Evolutionary conservation across 2,329 filamentous ascomycete species (phyloP).

Genomic region (Emmonsiellopsis sp.): DNA sequence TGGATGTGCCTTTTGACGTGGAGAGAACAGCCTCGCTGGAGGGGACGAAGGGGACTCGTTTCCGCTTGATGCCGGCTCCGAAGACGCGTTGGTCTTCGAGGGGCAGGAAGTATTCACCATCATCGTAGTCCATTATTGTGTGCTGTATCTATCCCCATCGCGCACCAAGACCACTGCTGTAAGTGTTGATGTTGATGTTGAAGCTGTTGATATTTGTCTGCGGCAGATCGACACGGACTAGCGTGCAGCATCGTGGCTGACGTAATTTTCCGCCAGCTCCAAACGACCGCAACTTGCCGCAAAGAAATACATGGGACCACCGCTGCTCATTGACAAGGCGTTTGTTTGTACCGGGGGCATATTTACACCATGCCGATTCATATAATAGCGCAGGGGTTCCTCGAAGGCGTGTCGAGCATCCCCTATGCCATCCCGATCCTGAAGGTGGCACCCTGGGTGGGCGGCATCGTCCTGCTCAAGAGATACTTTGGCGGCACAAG

Average conservation of each 20-base stretch:
- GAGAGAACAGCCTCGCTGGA: conserved; percentile 31
- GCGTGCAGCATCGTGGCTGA: neutral
- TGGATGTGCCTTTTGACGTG: conserved; percentile 10
- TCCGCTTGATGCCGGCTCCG: conserved; percentile 54
- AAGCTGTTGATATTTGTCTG: neutral
- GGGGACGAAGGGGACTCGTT: conserved; percentile 52
- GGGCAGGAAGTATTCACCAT: conserved; percentile 51
- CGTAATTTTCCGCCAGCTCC: neutral
- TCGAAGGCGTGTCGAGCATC: conserved; percentile 46
- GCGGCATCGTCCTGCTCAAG: conserved; percentile 54
- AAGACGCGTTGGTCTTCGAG: conserved; percentile 52
- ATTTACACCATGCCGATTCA: conserved; percentile 50
- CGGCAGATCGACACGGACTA: neutral
- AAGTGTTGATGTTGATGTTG: neutral
- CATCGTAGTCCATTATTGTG: conserved; percentile 25
- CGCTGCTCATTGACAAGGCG: too few relatives aligned
- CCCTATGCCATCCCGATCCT: conserved; percentile 46
- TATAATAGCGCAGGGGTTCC: conserved; percentile 45
- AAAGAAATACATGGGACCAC: neutral
- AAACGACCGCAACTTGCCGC: neutral
- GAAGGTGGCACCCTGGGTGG: conserved; percentile 44
- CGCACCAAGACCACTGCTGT: neutral
- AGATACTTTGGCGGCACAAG: conserved; percentile 65
- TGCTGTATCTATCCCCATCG: neutral
- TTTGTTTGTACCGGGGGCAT: neutral